Evolutionary conservation across 176 grass and related monocot species (phyloP), one percentile per base, ranked within the genome.

Genomic region (Luzula sylvatica): DNA sequence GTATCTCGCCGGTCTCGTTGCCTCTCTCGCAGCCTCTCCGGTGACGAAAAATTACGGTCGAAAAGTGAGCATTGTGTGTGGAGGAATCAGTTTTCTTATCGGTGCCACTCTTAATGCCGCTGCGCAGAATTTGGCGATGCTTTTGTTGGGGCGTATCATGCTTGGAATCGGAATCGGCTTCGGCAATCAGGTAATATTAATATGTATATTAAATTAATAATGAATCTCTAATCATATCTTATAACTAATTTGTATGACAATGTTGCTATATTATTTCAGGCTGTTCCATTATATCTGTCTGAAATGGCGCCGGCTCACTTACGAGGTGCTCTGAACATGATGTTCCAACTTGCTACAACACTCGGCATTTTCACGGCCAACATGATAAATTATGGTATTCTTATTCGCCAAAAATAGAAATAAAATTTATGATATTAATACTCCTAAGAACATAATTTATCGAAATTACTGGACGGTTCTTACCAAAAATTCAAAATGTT

Each of bases 271-370:
- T 35, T 23, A 11, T 0, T 50, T 51, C 46, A 88, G 87, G 87
- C 78, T 1, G 88, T 94, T 25, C 88, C 82, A 11, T 56, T 94
- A 35, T 94, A 94, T 51, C 68, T 94, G 27, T 94, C 88, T 3
- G 88, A 94, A 67, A 88, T 95, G 89, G 89, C 83, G 8, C 83
- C 89, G 26, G 80, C 90, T 1, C 90, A 88, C 77, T 72, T 95
- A 43, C 73, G 90, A 7, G 90, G 90, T 1, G 90, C 32, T 3
- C 80, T 95, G 55, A 95, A 95, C 74, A 95, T 95, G 83, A 79
- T 95, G 90, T 95, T 95, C 80, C 90, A 95, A 69, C 76, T 95
- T 3, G 90, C 90, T 7, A 95, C 83, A 42, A 95, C 90, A 45
- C 77, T 88, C 6, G 83, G 90, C 67, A 95, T 95, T 59, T 73